A percentile compares a stretch with the other conserved stretches of the same genome.
Evolutionary conservation across 2,329 filamentous ascomycete species (phyloP).

Genomic region (Trichoderma sp.): DNA sequence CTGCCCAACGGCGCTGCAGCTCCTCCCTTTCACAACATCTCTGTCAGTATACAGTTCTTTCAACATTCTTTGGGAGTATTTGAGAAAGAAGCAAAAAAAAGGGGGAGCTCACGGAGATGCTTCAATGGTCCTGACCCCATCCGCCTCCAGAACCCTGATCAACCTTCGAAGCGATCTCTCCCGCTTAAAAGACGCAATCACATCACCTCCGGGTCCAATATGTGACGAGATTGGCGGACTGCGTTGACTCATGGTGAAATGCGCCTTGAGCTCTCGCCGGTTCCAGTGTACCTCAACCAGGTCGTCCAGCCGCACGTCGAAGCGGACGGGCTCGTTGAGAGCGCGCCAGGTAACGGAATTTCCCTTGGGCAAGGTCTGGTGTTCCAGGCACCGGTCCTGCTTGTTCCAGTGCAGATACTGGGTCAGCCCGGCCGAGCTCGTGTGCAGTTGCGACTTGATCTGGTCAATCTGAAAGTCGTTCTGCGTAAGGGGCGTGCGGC

Average conservation of each 20-base stretch:
- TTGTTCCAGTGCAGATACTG: conserved; percentile 60
- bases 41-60: conserved; percentile 30
- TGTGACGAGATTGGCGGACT: conserved; percentile 34
- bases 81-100: no score
- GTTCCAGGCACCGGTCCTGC: conserved; percentile 50
- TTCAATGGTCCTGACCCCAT: conserved; percentile 47
- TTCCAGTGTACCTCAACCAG: conserved; percentile 52
- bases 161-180: conserved; percentile 57
- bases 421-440: conserved; percentile 51
- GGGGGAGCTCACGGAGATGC: conserved; percentile 45
- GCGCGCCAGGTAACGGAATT: conserved; percentile 51
- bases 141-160: conserved; percentile 50
- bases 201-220: conserved; percentile 47
- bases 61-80: background rate
- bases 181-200: conserved; percentile 57
- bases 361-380: conserved; percentile 55
- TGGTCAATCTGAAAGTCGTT: conserved; percentile 57
- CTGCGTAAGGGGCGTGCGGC: conserved; percentile 47
- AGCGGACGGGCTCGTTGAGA: conserved; percentile 55
- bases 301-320: conserved; percentile 52
- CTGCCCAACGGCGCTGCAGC: conserved; percentile 43
- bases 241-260: conserved; percentile 44
- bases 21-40: conserved; percentile 37
- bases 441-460: conserved; percentile 52
- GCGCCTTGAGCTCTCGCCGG: conserved; percentile 45